Percentiles rank a stretch among this genome's conserved stretches.
Evolutionary conservation across 352 stramenopile species (phyloP).

Genomic region (Phytopythium ostracodes): DNA sequence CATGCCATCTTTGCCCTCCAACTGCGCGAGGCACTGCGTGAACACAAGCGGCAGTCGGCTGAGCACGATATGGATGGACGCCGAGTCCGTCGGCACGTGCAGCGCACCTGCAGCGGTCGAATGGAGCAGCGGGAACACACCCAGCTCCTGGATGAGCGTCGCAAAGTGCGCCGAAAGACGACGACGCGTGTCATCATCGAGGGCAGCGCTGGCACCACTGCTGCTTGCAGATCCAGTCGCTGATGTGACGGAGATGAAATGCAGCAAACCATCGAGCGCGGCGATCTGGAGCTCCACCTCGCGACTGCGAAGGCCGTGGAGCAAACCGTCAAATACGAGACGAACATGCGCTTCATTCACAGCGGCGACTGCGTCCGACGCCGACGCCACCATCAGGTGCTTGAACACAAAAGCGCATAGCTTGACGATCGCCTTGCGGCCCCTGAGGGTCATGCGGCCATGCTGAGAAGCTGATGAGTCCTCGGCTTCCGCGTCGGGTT

Average conservation of each 20-base stretch:
- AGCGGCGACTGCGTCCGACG: conserved; percentile 18
- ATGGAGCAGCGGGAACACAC: conserved; percentile 74
- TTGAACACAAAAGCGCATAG: conserved; percentile 77
- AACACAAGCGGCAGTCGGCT: conserved; percentile 78
- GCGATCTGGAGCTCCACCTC: conserved; percentile 64
- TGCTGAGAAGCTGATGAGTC: not conserved
- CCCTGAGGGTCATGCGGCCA: conserved; percentile 26
- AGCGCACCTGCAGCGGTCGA: conserved; percentile 46
- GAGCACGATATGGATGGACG: conserved; percentile 44
- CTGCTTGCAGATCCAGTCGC: conserved; percentile 11
- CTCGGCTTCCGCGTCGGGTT: conserved; percentile 3
- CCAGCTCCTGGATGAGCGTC: conserved; percentile 63
- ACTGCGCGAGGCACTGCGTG: conserved; percentile 76
- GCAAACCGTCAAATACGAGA: conserved; percentile 43
- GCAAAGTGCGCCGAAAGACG: conserved; percentile 26
- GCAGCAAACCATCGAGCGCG: conserved; percentile 65
- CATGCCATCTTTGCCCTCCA: conserved; percentile 58
- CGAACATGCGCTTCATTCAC: conserved; percentile 37
- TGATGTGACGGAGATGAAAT: conserved; percentile 58
- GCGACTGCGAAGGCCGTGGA: conserved; percentile 68
- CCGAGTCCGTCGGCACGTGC: conserved; percentile 18
- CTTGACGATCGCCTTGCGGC: conserved; percentile 64
- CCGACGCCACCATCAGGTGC: conserved; percentile 46
- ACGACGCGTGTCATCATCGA: not conserved
- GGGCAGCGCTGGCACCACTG: conserved; percentile 18